Conservation (phyloP, 257 asterid species). For the Catharanthus roseus region DNA sequence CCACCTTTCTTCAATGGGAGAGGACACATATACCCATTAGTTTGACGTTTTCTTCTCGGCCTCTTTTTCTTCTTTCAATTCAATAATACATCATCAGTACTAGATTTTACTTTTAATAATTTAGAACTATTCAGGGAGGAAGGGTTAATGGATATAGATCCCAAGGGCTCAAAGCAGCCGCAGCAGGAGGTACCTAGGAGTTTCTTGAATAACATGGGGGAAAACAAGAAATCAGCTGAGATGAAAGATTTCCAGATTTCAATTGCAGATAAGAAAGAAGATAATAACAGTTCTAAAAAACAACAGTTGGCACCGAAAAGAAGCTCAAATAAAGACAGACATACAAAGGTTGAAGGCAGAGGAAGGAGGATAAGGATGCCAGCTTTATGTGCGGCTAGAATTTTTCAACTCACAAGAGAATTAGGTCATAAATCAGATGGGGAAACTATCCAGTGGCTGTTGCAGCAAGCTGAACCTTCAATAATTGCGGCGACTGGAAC, state of each 20-base stretch:
- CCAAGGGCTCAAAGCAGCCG: slow-evolving; percentile 41
- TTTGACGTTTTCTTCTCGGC: not conserved
- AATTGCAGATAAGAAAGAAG: slow-evolving; percentile 38
- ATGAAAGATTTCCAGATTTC: slow-evolving; percentile 39
- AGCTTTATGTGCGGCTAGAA: slow-evolving; percentile 71
- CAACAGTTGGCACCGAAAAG: slow-evolving; percentile 51
- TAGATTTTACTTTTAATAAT: not conserved
- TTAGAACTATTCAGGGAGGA: slow-evolving; percentile 15
- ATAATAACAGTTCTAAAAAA: slow-evolving; percentile 29
- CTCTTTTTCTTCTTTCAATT: not conserved
- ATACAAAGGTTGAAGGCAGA: slow-evolving; percentile 73
- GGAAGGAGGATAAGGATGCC: slow-evolving; percentile 83
- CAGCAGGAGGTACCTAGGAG: slow-evolving; percentile 26
- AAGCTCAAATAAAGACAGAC: slow-evolving; percentile 67
- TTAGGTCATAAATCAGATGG: slow-evolving; percentile 82
- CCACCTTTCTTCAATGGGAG: not conserved
- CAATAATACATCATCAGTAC: not conserved
- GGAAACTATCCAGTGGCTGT: slow-evolving; percentile 73
- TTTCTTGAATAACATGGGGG: slow-evolving; percentile 22
- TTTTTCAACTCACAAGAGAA: slow-evolving; percentile 67
- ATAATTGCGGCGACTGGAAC: slow-evolving; percentile 72
- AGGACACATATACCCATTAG: not conserved
- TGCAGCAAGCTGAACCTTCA: slow-evolving; percentile 68
- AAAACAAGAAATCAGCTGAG: slow-evolving; percentile 27
- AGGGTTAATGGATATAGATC: no score